Percentiles rank a stretch among this genome's conserved stretches.
These are phyloP conservation scores for Phellopilus nigrolimitatus DNA, from an alignment of 1,284 basidiomycete species.

Conservation along the genomic window DNA sequence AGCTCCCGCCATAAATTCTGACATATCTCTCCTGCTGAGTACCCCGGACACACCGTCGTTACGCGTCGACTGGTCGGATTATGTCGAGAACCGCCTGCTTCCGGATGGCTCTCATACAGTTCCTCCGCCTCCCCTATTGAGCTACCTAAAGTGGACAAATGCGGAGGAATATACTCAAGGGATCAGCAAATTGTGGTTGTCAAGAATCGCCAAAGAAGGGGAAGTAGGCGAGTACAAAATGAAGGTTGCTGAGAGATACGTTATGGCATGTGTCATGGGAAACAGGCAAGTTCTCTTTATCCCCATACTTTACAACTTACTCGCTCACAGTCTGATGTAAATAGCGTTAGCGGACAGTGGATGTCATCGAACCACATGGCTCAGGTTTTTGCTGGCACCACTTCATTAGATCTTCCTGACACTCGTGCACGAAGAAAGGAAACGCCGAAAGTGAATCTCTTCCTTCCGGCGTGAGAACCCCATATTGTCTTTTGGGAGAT, in stretches of 20 bases:
- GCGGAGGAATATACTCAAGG: conserved; percentile 64
- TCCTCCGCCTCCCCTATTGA: conserved; percentile 28
- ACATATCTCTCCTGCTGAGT: conserved; percentile 4
- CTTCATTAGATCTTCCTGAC: conserved; percentile 21
- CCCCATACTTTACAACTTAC: no score
- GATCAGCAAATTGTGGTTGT: conserved; percentile 60
- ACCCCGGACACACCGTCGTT: conserved; percentile 28
- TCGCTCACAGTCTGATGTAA: conserved; percentile 1
- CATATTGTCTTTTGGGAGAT: neutral
- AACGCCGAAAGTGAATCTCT: conserved; percentile 43
- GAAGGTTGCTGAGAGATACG: conserved; percentile 52
- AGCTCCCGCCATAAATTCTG: neutral
- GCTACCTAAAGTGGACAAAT: conserved; percentile 53
- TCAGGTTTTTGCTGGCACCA: conserved; percentile 54
- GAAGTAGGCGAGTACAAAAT: conserved; percentile 38
- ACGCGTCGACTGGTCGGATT: conserved; percentile 61
- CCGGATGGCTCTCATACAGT: conserved; percentile 11
- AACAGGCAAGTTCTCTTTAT: no score
- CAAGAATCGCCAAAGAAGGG: conserved; percentile 40
- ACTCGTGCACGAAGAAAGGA: conserved; percentile 21
- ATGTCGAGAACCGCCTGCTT: conserved; percentile 35
- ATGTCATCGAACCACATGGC: conserved; percentile 61
- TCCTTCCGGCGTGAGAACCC: conserved; percentile 51
- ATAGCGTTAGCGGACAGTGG: conserved; percentile 61
- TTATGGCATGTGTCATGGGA: conserved; percentile 58